Conservation (phyloP, 73 alveolate species). For the Paramecium sonneborni region DNA sequence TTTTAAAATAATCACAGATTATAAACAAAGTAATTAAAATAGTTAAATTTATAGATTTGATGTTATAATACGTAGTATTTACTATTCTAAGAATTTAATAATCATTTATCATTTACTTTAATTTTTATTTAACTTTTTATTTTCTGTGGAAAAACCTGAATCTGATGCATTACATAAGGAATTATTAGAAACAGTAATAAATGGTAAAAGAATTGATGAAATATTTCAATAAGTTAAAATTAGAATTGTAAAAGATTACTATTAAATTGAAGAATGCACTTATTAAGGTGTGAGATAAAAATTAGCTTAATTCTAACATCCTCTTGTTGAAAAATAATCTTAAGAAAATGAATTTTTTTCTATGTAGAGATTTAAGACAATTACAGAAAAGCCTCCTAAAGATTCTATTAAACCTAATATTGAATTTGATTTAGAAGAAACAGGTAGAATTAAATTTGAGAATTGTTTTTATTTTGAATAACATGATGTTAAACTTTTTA, state of each 20-base stretch:
- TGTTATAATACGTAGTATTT: neutral
- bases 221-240: conserved; percentile 1
- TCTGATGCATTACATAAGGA: neutral
- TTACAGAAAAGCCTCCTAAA: neutral
- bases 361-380: neutral
- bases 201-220: conserved; percentile 36
- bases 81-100: neutral
- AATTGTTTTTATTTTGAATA: conserved; percentile 15
- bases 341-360: neutral
- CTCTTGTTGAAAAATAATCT: conserved; percentile 7
- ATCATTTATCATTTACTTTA: conserved; percentile 17
- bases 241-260: neutral
- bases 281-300: conserved; percentile 36
- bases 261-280: conserved; percentile 13
- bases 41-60: neutral
- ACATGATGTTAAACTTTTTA: neutral
- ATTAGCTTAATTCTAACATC: conserved; percentile 7
- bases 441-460: neutral
- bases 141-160: conserved; percentile 7
- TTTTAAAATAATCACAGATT: conserved; percentile 2
- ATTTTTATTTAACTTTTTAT: neutral
- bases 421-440: conserved; percentile 23
- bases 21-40: neutral
- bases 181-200: neutral
- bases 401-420: conserved; percentile 4